Evolutionary conservation across 192 early-diverging fungal genomes (phyloP), one percentile per base, ranked within the genome.

Genomic region (Dissophora ornata): DNA sequence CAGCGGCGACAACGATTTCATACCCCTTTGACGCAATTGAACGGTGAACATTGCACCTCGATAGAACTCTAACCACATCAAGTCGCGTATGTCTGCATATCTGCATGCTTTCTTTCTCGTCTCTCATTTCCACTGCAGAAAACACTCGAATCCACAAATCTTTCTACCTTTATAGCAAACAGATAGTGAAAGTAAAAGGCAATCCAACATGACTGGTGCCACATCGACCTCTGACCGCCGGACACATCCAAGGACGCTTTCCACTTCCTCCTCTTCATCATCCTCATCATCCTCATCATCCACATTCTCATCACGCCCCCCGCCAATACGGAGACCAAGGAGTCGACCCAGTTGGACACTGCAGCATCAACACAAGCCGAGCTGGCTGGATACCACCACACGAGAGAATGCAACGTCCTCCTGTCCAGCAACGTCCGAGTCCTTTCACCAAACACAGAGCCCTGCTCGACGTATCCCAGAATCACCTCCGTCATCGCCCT

Each of bases 401-500:
- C 18, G 19, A 33, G 11, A 8, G n/a, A 44, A 33, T 38, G 36
- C 36, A 21, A 29, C 13, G 16, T 4, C 41, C 24, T n/a, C 4
- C 24, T 18, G 18, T 16, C 1, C 42, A 32, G 13, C 13, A 19
- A 60, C 4, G 25, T 13, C 28, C 12, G n/a, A 45, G 44, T 16
- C 44, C 44, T n/a, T 9, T 16, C 7, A 18, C 4, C 22, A 18
- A 34, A 7, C 25, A 0, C 30, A n/a, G 15, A 18, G 21, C 25
- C 15, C 24, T n/a, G 32, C 28, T 42, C 66, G 36, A 21, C 9
- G 25, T 4, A 10, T 58, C 4, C 54, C 46, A 41, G 55, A 51
- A 3, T 68, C 66, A 0, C 66, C 66, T 3, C 66, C 66, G 1
- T 50, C 66, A 16, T 68, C 66, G 3, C 66, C 66, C 3, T 50